Evolutionary conservation across 371 early-diverging fungal species (phyloP).

Genomic region (Mortierella sp.): DNA sequence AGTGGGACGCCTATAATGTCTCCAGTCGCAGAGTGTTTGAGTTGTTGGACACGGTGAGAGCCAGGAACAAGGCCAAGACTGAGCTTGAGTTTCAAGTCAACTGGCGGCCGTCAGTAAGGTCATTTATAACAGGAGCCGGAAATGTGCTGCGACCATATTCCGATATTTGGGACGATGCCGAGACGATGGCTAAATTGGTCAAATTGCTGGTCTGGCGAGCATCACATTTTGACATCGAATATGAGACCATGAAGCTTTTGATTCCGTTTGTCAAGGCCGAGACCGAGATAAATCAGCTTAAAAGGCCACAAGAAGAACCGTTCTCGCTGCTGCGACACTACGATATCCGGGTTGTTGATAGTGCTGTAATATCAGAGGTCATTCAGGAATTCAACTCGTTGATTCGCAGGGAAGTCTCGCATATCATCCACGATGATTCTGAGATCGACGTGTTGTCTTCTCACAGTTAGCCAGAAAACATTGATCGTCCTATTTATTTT

Average conservation of each 20-base stretch:
- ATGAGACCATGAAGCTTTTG: not conserved
- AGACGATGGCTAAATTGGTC: not conserved
- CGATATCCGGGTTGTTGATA: not conserved
- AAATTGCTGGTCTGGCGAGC: not conserved
- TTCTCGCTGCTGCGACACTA: not conserved
- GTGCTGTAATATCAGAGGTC: not conserved
- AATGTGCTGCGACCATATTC: not conserved
- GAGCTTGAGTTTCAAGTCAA: not conserved
- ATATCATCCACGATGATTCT: not conserved
- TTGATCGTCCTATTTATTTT: too few relatives aligned
- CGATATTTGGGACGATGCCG: not conserved
- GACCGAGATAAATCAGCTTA: not conserved
- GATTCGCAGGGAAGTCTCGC: not conserved
- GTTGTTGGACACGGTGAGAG: too few relatives aligned
- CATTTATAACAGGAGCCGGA: not conserved
- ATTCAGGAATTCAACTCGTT: not conserved
- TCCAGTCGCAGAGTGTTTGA: not conserved
- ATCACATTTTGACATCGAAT: not conserved
- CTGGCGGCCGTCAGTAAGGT: not conserved
- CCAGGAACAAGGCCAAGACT: too few relatives aligned
- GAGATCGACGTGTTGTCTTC: too few relatives aligned
- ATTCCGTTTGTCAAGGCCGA: not conserved
- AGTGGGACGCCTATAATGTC: not conserved
- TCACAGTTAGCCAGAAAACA: too few relatives aligned
- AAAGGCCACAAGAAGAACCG: not conserved